phyloP scores from a whole-genome alignment of 1,284 basidiomycete genomes.

The Caloboletus inedulis region DNA sequence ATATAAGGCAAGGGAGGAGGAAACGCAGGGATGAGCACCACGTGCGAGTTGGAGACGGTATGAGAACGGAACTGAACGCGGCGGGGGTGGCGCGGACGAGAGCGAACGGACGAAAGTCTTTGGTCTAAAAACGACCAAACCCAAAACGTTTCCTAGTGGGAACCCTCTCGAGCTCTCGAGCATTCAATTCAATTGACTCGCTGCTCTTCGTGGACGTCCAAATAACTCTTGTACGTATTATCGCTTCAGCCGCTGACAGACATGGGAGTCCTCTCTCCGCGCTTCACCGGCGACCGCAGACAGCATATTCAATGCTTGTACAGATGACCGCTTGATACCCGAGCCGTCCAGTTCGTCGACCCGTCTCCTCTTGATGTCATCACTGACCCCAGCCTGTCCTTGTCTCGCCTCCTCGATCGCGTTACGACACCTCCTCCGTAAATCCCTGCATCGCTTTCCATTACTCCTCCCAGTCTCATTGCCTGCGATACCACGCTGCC shows the following conservation, averaged over 20 bases:
- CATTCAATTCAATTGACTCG: background rate
- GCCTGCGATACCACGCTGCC: background rate
- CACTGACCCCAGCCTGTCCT: background rate
- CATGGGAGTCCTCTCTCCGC: background rate
- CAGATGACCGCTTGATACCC: background rate
- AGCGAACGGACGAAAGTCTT: too few relatives aligned
- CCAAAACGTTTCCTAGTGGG: too few relatives aligned
- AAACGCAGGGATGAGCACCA: constrained; percentile 1
- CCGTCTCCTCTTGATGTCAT: background rate
- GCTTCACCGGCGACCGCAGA: background rate
- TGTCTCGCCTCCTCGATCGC: background rate
- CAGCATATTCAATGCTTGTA: background rate
- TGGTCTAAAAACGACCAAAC: too few relatives aligned
- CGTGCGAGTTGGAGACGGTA: constrained; percentile 5
- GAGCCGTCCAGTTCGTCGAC: background rate
- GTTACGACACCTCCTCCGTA: background rate
- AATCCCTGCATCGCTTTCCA: background rate
- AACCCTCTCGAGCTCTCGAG: background rate
- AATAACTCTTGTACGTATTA: background rate
- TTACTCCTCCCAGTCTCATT: background rate
- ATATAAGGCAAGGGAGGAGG: constrained; percentile 4
- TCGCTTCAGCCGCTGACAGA: background rate
- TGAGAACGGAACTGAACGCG: background rate
- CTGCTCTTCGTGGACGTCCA: background rate
- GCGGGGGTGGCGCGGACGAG: constrained; percentile 8